Conservation (phyloP, 169 alveolate genomes). For the Nephromyces sp. region DNA sequence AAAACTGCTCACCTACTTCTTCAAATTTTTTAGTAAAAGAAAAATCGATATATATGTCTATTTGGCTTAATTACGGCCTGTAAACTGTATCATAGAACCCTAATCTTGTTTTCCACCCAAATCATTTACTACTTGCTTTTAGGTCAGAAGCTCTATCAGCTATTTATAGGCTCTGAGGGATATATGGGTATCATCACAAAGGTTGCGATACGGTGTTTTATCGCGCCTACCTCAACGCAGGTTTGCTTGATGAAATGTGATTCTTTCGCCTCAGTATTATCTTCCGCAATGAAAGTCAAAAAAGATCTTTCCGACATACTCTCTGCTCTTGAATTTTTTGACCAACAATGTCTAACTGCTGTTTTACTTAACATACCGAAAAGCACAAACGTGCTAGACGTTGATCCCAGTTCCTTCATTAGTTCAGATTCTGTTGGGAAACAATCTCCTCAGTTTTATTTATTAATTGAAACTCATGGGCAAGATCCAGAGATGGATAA, state of each 20-base stretch:
- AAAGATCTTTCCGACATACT: conserved; percentile 27
- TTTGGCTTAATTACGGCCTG: too few relatives aligned
- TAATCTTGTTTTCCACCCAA: too few relatives aligned
- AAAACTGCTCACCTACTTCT: too few relatives aligned
- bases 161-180: conserved; percentile 76
- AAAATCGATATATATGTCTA: too few relatives aligned
- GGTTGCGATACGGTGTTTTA: conserved; percentile 32
- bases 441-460: too few relatives aligned
- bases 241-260: conserved; percentile 26
- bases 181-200: conserved; percentile 66
- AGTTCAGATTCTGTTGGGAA: too few relatives aligned
- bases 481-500: conserved; percentile 1
- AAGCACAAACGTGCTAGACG: conserved; percentile 18
- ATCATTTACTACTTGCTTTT: too few relatives aligned
- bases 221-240: background rate
- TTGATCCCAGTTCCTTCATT: background rate
- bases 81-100: too few relatives aligned
- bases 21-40: too few relatives aligned
- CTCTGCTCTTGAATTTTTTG: conserved; percentile 45
- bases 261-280: conserved; percentile 33
- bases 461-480: conserved; percentile 33
- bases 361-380: background rate
- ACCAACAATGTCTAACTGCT: background rate
- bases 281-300: background rate
- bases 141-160: conserved; percentile 53